Conservation (phyloP, 2,329 filamentous ascomycete species). For the Penicillium sp. region DNA sequence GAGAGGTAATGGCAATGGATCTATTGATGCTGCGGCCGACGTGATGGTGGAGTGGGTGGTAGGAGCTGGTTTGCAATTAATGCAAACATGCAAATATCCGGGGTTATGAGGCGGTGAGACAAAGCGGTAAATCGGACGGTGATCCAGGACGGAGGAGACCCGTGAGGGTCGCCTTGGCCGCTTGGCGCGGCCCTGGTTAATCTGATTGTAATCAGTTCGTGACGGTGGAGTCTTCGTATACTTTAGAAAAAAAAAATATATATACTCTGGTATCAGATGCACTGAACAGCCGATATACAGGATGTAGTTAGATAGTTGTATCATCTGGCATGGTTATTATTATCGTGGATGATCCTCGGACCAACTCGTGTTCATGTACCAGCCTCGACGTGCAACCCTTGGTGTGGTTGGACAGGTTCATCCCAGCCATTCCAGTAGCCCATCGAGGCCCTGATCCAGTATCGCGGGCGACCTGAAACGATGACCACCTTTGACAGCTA, state of each 20-base stretch:
- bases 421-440: neutral
- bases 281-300: neutral
- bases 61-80: constrained; percentile 19
- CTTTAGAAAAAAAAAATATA: neutral
- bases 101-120: neutral
- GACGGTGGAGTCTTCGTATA: neutral
- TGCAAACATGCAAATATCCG: constrained; percentile 22
- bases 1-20: neutral
- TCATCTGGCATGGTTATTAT: neutral
- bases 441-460: neutral
- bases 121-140: constrained; percentile 3
- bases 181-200: neutral
- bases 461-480: constrained; percentile 5
- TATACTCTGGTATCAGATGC: too few relatives aligned
- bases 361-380: neutral
- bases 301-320: neutral
- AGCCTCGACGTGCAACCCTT: neutral
- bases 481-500: neutral
- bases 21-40: neutral
- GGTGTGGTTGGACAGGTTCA: neutral
- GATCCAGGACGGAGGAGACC: too few relatives aligned
- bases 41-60: too few relatives aligned
- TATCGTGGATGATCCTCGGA: neutral
- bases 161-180: too few relatives aligned
- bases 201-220: neutral